These are phyloP conservation scores for Nidula microcarpa DNA, from an alignment of 768 basidiomycete genomes.

Conservation along the genomic window DNA sequence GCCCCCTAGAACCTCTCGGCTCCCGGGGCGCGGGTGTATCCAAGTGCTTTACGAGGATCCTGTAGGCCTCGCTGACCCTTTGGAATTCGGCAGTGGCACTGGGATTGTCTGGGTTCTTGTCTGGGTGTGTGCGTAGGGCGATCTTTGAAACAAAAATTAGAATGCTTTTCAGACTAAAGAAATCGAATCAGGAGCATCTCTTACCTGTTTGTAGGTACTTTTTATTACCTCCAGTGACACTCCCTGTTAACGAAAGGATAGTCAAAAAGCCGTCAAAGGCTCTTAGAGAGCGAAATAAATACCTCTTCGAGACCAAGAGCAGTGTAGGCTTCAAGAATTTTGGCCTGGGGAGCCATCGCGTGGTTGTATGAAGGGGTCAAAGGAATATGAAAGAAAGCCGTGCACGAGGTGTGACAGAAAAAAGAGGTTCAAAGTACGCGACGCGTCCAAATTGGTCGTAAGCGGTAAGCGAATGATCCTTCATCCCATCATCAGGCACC, in stretches of 20 bases:
- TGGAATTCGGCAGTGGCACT: conserved; percentile 71
- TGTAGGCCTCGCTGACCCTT: conserved; percentile 65
- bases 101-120: conserved; percentile 68
- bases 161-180: not conserved
- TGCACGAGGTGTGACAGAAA: conserved; percentile 16
- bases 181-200: conserved; percentile 2
- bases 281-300: conserved; percentile 5
- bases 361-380: conserved; percentile 2
- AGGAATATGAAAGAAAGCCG: conserved; percentile 6
- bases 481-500: not conserved
- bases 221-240: conserved; percentile 63
- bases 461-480: not conserved
- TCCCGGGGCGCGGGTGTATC: conserved; percentile 17
- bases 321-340: conserved; percentile 28
- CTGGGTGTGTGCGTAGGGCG: conserved; percentile 69
- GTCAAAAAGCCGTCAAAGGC: conserved; percentile 4
- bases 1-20: no score
- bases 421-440: not conserved
- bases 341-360: conserved; percentile 5
- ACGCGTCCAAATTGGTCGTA: no score
- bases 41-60: conserved; percentile 52
- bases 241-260: conserved; percentile 34
- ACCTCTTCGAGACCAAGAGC: conserved; percentile 57
- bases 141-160: conserved; percentile 29
- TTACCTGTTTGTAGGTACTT: conserved; percentile 65